A percentile compares a stretch with the other conserved stretches of the same genome.
Evolutionary conservation across 139 green algal species (phyloP).

Genomic region (Raphidocelis subcapitata): DNA sequence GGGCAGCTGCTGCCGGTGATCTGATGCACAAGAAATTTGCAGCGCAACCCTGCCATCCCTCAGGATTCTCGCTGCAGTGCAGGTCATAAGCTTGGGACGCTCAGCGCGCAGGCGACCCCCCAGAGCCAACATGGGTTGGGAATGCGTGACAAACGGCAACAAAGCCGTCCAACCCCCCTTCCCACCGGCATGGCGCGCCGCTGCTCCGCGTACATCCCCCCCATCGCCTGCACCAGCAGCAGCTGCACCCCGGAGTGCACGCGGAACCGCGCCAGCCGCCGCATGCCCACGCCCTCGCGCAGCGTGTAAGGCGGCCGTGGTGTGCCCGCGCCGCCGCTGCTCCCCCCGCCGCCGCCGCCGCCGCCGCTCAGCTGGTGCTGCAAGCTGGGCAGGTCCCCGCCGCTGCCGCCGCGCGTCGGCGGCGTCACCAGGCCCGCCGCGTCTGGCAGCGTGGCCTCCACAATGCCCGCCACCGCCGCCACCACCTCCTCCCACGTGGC

Average conservation of each 20-base stretch:
- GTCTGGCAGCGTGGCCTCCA: constrained; percentile 20
- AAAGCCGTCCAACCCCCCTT: background rate
- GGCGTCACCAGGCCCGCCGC: constrained; percentile 32
- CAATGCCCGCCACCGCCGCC: background rate
- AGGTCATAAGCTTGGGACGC: background rate
- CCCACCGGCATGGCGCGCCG: constrained; percentile 19
- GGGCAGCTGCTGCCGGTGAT: background rate
- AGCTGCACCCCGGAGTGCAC: constrained; percentile 80
- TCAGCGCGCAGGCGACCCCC: background rate
- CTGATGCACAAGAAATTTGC: background rate
- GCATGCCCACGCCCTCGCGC: constrained; percentile 64
- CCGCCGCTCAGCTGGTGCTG: background rate
- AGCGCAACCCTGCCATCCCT: background rate
- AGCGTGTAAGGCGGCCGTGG: constrained; percentile 52
- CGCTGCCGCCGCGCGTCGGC: constrained; percentile 2
- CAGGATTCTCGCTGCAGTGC: background rate
- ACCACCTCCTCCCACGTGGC: constrained; percentile 53
- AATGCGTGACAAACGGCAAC: background rate
- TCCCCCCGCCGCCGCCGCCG: constrained; percentile 18
- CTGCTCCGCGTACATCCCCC: constrained; percentile 20
- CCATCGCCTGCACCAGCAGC: constrained; percentile 81
- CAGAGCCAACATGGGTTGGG: background rate
- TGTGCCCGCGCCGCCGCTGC: constrained; percentile 4
- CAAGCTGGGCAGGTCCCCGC: constrained; percentile 10
- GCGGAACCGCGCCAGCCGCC: constrained; percentile 76